Evolutionary conservation across 345 rosid species (phyloP).

Genomic region (Bruguiera gymnorhiza): DNA sequence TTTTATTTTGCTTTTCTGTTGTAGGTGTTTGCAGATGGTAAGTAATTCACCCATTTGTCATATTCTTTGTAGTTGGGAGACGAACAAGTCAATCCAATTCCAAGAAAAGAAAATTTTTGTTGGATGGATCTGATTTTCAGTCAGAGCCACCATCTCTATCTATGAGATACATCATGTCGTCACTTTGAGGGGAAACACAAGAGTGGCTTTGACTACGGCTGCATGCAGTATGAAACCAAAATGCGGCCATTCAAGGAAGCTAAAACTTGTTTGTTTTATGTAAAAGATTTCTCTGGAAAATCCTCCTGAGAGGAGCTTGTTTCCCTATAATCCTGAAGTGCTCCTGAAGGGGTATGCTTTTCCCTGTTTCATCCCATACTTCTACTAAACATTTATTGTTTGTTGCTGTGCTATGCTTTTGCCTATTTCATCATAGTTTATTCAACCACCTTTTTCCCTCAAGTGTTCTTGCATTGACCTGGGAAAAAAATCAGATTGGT

Average conservation of each 20-base stretch:
- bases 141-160: constrained; percentile 12
- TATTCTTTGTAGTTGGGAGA: constrained; percentile 33
- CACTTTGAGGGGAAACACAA: constrained; percentile 16
- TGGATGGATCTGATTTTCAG: constrained; percentile 25
- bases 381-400: constrained; percentile 3
- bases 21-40: constrained; percentile 57
- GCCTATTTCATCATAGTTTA: neutral
- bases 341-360: constrained; percentile 63
- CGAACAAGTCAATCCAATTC: constrained; percentile 25
- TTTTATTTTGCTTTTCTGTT: constrained; percentile 6
- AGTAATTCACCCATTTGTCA: constrained; percentile 48
- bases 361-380: constrained; percentile 1
- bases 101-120: constrained; percentile 51
- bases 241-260: constrained; percentile 44
- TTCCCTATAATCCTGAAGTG: constrained; percentile 74
- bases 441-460: neutral
- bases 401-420: neutral
- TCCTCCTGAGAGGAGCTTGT: constrained; percentile 62
- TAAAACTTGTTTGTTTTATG: constrained; percentile 68
- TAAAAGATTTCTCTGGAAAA: constrained; percentile 54
- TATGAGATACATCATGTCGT: constrained; percentile 6
- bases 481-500: neutral
- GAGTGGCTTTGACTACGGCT: constrained; percentile 14
- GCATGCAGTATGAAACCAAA: constrained; percentile 10
- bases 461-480: neutral